A percentile compares a stretch with the other conserved stretches of the same genome.
Evolutionary conservation across 2,329 filamentous ascomycete genomes (phyloP).

Genomic region (Macrophomina pseudophaseolina): DNA sequence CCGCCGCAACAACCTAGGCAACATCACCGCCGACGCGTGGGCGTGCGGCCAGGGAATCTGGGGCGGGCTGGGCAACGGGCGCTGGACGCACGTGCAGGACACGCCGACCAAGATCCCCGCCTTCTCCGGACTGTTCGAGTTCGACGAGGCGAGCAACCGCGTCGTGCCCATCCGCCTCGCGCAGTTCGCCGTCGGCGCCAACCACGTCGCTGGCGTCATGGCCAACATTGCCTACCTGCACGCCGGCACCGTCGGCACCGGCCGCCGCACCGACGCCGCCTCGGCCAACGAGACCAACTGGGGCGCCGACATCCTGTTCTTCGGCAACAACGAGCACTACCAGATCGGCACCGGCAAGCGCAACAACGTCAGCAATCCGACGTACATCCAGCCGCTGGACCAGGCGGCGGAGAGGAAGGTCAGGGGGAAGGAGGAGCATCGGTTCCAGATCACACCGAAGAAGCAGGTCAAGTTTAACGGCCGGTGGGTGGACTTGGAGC

Average conservation of each 20-base stretch:
- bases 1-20: constrained; percentile 52
- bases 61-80: constrained; percentile 81
- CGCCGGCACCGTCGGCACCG: constrained; percentile 53
- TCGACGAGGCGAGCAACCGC: constrained; percentile 72
- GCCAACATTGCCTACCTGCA: constrained; percentile 75
- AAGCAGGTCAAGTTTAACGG: constrained; percentile 73
- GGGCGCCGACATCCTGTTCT: constrained; percentile 88
- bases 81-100: constrained; percentile 85
- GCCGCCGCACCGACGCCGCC: constrained; percentile 34
- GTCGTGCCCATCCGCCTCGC: constrained; percentile 79
- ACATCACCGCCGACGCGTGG: constrained; percentile 78
- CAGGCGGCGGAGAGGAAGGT: constrained; percentile 65
- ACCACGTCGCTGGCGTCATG: constrained; percentile 83
- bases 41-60: constrained; percentile 85
- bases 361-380: constrained; percentile 76
- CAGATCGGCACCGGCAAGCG: constrained; percentile 91
- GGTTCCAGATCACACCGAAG: constrained; percentile 81
- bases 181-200: constrained; percentile 74
- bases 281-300: constrained; percentile 76
- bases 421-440: constrained; percentile 69
- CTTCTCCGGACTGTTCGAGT: constrained; percentile 85
- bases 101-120: constrained; percentile 80
- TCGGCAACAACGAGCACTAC: constrained; percentile 93
- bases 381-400: constrained; percentile 80
- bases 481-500: constrained; percentile 76